Base-by-base conservation (phyloP, 202 grass and related monocot genomes). In the Brachypodium distachyon region DNA sequence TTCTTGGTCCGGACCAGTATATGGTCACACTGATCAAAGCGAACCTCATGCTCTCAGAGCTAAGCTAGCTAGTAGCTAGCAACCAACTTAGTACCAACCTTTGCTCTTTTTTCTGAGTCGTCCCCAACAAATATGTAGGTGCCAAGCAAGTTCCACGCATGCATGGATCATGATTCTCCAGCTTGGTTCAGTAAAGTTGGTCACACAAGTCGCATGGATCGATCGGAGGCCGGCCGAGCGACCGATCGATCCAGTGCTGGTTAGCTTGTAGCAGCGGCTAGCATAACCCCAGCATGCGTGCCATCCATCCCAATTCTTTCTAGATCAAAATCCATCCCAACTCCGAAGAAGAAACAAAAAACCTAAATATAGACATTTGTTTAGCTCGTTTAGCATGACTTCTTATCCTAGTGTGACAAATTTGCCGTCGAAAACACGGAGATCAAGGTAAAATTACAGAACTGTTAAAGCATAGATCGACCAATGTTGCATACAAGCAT, bases 161-260 rank as follows among this genome's bases (percentile, higher is more conserved):
- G 51, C 68, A 86, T 41, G 61, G 42, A 0, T 47, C 65, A 12
- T 69, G 65, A 69, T 69, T 48, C 25, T 67, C 47, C 42, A 7
- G 26, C 51, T 74, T 71, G 40, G 42, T 67, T 76, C 31, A 28
- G 74, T 79, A 61, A 74, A 83, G 52, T 75, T 38, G 85, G 12
- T 83, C 80, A 87, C 85, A 83, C 85, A 17, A 67, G 27, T 39
- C 60, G 80, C 80, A 61, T 87, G 79, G 61, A 58, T 62, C 40
- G 61, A 58, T 62, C 40, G 9, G 53, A 1, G 12, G 9, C 56
- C 33, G 66, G 71, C 54, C 12, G 50, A 39, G 46, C 39, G 43
- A 40, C 52, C 23, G 67, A 73, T 69, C 7, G 23, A 22, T 67
- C 48, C n/a, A 38, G 51, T 28, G 55, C 39, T 39, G 39, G 28